These are phyloP conservation scores for Spinacia oleracea DNA, from an alignment of 179 eudicot species.

Conservation along the genomic window DNA sequence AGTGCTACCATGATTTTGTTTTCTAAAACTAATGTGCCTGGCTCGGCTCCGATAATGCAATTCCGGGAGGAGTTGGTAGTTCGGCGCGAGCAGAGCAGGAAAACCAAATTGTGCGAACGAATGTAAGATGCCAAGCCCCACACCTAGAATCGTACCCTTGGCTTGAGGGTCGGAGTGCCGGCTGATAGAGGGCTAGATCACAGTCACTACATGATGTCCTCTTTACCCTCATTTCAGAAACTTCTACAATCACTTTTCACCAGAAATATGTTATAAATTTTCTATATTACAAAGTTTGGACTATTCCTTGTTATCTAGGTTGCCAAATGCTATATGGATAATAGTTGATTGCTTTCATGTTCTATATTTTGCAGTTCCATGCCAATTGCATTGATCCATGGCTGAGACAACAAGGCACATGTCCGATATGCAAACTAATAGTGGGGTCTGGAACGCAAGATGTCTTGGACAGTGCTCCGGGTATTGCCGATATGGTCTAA, in stretches of 20 bases:
- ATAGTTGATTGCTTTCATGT: neutral
- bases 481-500: constrained; percentile 38
- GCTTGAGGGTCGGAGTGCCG: too few species aligned
- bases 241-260: neutral
- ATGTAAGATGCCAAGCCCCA: too few species aligned
- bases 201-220: too few species aligned
- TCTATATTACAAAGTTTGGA: neutral
- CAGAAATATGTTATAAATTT: neutral
- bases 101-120: too few species aligned
- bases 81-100: too few species aligned
- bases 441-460: constrained; percentile 36
- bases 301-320: neutral
- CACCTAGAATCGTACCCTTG: too few species aligned
- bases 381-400: constrained; percentile 48
- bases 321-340: neutral
- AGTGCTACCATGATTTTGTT: too few species aligned
- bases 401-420: constrained; percentile 49
- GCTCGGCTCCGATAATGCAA: too few species aligned
- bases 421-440: constrained; percentile 46
- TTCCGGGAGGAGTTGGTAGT: too few species aligned
- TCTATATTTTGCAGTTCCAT: constrained; percentile 41
- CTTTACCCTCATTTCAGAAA: neutral
- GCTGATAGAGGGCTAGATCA: too few species aligned
- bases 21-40: too few species aligned
- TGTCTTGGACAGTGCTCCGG: constrained; percentile 21